Evolutionary conservation across 2,329 filamentous ascomycete species (phyloP).

Genomic region (Parastagonospora avenae): DNA sequence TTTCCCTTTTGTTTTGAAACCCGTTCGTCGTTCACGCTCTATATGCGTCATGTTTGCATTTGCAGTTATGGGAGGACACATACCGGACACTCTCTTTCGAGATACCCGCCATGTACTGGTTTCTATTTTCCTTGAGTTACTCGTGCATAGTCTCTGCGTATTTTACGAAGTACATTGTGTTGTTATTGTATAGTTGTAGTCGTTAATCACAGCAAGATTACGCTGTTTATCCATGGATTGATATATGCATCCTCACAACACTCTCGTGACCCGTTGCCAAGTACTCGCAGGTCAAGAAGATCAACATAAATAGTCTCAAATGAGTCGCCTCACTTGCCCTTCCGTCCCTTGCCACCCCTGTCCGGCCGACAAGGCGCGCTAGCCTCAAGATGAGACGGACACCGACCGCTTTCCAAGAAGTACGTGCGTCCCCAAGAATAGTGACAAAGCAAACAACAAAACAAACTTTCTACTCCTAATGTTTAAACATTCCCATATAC

Average conservation of each 20-base stretch:
- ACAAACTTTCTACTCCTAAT: not conserved
- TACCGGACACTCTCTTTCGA: slow-evolving; percentile 19
- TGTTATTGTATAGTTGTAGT: not conserved
- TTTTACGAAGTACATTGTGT: not conserved
- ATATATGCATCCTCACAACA: not conserved
- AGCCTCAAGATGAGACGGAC: slow-evolving; percentile 2
- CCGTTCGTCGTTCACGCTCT: not conserved
- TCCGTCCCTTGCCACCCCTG: not conserved
- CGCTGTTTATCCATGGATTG: not conserved
- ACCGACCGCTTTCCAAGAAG: not conserved
- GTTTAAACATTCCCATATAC: not conserved
- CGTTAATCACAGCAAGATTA: not conserved
- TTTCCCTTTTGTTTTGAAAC: not conserved
- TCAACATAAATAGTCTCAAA: too few relatives aligned
- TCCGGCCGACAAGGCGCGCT: not conserved
- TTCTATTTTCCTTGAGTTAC: not conserved
- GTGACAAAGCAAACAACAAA: slow-evolving; percentile 1
- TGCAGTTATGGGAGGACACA: slow-evolving; percentile 3
- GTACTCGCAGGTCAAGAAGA: too few relatives aligned
- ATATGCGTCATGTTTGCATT: not conserved
- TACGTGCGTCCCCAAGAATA: not conserved
- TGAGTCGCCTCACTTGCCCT: too few relatives aligned
- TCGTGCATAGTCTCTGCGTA: too few relatives aligned
- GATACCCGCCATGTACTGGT: slow-evolving; percentile 19
- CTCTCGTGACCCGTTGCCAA: too few relatives aligned